Evolutionary conservation across 805 yeast genomes (phyloP), one percentile per base, ranked within the genome.

Genomic region (Schizosaccharomyces osmophilus): DNA sequence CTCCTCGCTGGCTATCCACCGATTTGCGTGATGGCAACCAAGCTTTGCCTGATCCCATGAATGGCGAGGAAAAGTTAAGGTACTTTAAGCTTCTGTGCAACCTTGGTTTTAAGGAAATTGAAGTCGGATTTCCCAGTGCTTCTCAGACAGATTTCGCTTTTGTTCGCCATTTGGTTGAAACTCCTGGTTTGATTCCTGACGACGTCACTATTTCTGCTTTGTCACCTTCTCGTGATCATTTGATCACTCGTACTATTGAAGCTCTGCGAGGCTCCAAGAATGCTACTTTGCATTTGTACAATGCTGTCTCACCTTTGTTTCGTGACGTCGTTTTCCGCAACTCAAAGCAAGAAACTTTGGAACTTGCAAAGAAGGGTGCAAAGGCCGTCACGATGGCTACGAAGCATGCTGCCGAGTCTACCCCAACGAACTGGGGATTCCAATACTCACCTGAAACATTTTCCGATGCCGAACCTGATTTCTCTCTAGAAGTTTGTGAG

Each of bases 1-100:
- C 88, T 2, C 94, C 94, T 24, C 75, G 93, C 66, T 85, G 93
- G 93, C 74, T 85, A 59, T 82, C 89, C 24, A 85, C 94, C 3
- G 94, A 85, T 68, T 75, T 85, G 64, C 78, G 94, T 67, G 94
- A 85, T 69, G 94, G 94, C 41, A 85, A 85, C 71, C 93, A 85
- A 73, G 82, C 89, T 5, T 76, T 85, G 66, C 90, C 93, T 0
- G 67, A 85, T 68, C 94, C 93, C 61, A 85, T 85, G 94, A 76
- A 84, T n/a, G 75, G 84, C 55, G 82, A 74, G n/a, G 89, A 85
- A 67, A 85, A 85, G 72, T 82, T 82, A 68, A 79, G 75, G 62
- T 85, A 82, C 72, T 84, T 84, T 70, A 73, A 78, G 62, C 82
- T 83, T 69, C 74, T 85, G 54, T 77, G 84, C 17, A 84, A 82